Percentiles rank a stretch among this genome's conserved stretches.
phyloP scores from a whole-genome alignment of 179 eudicot genomes.

The Silene noctiflora region DNA sequence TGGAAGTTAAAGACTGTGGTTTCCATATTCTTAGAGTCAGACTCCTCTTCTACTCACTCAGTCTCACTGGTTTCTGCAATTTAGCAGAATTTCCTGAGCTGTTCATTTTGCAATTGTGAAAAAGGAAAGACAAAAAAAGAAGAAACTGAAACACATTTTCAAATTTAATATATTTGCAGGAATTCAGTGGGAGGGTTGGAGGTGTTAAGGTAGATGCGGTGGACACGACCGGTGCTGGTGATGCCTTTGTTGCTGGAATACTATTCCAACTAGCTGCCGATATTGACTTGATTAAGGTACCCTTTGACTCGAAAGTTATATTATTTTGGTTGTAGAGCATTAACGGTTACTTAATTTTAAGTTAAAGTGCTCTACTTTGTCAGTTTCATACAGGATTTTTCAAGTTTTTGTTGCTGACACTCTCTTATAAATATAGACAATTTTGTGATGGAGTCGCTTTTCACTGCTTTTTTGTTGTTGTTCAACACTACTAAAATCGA shows the following conservation, averaged over 20 bases:
- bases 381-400: neutral
- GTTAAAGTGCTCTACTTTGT: neutral
- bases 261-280: slow-evolving; percentile 71
- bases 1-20: no score
- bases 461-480: no score
- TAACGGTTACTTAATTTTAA: neutral
- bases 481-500: no score
- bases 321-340: neutral
- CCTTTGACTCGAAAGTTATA: neutral
- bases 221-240: slow-evolving; percentile 98
- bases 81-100: neutral
- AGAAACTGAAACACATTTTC: neutral
- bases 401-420: neutral
- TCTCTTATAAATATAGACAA: neutral
- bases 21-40: no score
- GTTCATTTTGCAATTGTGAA: neutral
- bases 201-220: slow-evolving; percentile 77
- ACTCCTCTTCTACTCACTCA: no score
- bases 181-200: slow-evolving; percentile 71
- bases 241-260: slow-evolving; percentile 93
- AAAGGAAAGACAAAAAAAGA: neutral
- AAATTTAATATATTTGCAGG: slow-evolving; percentile 42
- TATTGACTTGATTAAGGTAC: slow-evolving; percentile 68
- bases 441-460: neutral
- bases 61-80: neutral